phyloP scores from a whole-genome alignment of 179 eudicot species.

The Spergularia azorica region DNA sequence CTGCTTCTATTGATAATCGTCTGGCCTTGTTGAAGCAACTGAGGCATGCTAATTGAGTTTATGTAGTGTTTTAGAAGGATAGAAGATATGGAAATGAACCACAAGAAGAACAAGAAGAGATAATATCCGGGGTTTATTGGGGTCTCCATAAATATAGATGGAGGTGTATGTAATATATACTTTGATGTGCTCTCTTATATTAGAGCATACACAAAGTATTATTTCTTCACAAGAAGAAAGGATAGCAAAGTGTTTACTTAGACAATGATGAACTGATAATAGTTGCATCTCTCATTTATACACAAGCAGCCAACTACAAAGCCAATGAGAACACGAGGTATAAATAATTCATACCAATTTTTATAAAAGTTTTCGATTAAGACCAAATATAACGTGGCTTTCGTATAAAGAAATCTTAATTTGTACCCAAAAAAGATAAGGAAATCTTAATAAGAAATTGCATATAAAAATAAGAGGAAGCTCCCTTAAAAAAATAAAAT shows the following conservation, averaged over 20 bases:
- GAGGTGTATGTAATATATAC: background rate
- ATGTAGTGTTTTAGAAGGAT: slow-evolving; percentile 13
- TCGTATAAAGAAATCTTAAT: too few species aligned
- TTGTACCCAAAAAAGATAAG: too few species aligned
- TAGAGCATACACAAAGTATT: background rate
- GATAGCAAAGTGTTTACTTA: too few species aligned
- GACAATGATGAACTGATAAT: background rate
- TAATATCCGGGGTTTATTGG: slow-evolving; percentile 24
- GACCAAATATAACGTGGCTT: too few species aligned
- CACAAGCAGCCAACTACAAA: background rate
- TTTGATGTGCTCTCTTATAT: background rate
- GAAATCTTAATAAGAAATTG: too few species aligned
- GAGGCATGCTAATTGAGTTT: slow-evolving; percentile 8
- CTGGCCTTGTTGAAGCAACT: slow-evolving; percentile 24
- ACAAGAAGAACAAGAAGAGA: slow-evolving; percentile 20
- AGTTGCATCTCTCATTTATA: background rate
- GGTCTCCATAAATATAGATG: background rate
- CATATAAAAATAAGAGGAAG: too few species aligned
- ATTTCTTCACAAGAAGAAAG: too few species aligned
- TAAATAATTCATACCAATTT: too few species aligned
- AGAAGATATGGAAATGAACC: slow-evolving; percentile 27
- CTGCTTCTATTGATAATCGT: background rate
- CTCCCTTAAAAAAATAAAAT: too few species aligned
- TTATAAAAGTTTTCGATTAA: too few species aligned
- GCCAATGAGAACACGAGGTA: too few species aligned